phyloP scores from a whole-genome alignment of 805 yeast species.

The Spathaspora hagerdaliae region DNA sequence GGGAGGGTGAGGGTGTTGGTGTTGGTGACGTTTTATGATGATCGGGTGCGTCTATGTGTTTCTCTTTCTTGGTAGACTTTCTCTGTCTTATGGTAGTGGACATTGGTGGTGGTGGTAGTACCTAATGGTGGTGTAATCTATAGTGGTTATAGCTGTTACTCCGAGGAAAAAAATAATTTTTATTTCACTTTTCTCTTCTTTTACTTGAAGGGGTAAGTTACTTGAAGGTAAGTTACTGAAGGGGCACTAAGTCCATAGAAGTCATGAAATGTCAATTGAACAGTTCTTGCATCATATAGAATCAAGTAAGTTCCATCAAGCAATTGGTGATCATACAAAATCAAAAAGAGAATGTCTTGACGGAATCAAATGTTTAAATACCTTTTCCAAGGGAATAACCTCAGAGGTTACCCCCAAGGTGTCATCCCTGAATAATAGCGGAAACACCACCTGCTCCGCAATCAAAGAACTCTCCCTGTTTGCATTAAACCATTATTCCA shows the following conservation, averaged over 20 bases:
- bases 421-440: background rate
- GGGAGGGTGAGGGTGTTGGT: too few relatives aligned
- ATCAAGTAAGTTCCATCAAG: conserved; percentile 9
- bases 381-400: conserved; percentile 8
- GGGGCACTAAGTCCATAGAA: background rate
- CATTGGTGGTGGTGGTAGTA: too few relatives aligned
- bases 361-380: conserved; percentile 22
- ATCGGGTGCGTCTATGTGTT: background rate
- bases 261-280: background rate
- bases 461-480: conserved; percentile 15
- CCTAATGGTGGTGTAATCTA: too few relatives aligned
- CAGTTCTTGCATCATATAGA: conserved; percentile 12
- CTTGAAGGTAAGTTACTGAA: too few relatives aligned
- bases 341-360: conserved; percentile 18
- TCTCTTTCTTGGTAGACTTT: too few relatives aligned
- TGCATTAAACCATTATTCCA: conserved; percentile 19
- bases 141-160: too few relatives aligned
- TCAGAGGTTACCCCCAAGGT: background rate
- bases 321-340: conserved; percentile 11
- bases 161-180: too few relatives aligned
- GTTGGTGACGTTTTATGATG: background rate
- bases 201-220: too few relatives aligned
- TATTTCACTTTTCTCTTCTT: too few relatives aligned
- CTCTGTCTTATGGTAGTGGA: too few relatives aligned
- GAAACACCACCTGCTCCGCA: background rate